Evolutionary conservation across 73 alveolate genomes (phyloP), one percentile per base, ranked within the genome.

Genomic region (Durusdinium trenchii): DNA sequence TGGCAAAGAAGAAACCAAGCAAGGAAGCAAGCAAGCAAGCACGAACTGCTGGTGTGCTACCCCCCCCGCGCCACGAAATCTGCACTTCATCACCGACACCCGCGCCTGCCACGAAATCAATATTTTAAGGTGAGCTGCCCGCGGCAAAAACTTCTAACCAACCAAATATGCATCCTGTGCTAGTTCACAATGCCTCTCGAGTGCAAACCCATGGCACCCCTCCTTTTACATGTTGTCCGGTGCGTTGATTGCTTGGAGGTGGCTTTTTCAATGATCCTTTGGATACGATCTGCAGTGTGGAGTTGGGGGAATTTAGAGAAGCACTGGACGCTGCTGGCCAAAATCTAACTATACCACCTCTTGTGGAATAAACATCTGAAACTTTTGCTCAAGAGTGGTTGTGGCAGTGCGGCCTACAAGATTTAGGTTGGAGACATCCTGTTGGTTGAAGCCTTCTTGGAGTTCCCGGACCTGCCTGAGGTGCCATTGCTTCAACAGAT

Each of bases 391-490:
- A 64, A 28, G 45, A 5, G n/a, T 81, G 35, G 9, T 20, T 2
- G 32, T 26, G 42, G 36, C 81, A 26, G n/a, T 20, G 64, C 45
- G 14, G 10, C 62, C 7, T 7, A 14, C n/a, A 20, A 35, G 3
- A n/a, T 35, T 26, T 3, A 89, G 96, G 96, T 73, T 48, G 96
- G 96, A 1, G 96, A 89, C 96, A 89, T 89, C 50, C 86, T 89
- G 51, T 16, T 89, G 51, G 96, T 89, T 67, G 96, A 89, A 51
- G 96, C 96, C 3, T 89, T 89, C 85, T 86, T 89, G 50, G 96
- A 89, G 69, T 89, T 89, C 32, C 84, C 96, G 23, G 96, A 89
- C 71, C 67, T 89, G 73, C 96, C 96, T 7, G 96, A 89, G n/a
- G 96, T 73, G 40, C 36, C 84, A 1, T 36, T 76, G 71, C 76